Percentiles rank a stretch among this genome's conserved stretches.
These are phyloP conservation scores for Flammula alnicola DNA, from an alignment of 1,284 basidiomycete genomes.

Conservation along the genomic window DNA sequence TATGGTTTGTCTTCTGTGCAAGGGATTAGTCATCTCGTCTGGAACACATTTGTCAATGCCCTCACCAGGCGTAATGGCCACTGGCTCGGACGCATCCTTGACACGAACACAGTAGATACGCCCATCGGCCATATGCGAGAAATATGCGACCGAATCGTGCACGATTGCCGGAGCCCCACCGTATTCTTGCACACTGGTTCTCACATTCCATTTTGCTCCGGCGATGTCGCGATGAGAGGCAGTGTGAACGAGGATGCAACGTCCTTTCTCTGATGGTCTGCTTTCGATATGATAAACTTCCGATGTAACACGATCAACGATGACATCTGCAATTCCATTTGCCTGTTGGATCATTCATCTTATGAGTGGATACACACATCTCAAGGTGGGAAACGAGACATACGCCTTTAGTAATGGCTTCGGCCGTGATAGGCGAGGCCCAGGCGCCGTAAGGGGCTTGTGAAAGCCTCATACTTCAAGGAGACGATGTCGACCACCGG, in stretches of 20 bases:
- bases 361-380: conserved; percentile 6
- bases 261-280: conserved; percentile 63
- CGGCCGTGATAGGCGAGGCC: conserved; percentile 60
- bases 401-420: conserved; percentile 57
- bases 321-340: conserved; percentile 48
- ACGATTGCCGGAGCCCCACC: conserved; percentile 59
- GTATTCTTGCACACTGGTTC: conserved; percentile 65
- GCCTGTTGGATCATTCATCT: conserved; percentile 36
- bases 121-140: conserved; percentile 57
- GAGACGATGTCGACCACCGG: too few relatives aligned
- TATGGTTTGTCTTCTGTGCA: conserved; percentile 44
- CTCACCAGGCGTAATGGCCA: conserved; percentile 66
- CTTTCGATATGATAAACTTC: conserved; percentile 65
- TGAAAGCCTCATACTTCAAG: too few relatives aligned
- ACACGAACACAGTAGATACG: conserved; percentile 50
- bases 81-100: conserved; percentile 39
- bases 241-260: conserved; percentile 60
- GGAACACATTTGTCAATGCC: not conserved
- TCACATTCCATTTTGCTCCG: conserved; percentile 56
- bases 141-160: conserved; percentile 53
- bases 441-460: conserved; percentile 63
- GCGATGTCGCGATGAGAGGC: conserved; percentile 52
- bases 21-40: conserved; percentile 23
- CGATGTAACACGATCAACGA: conserved; percentile 57
- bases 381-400: conserved; percentile 23